Conservation (phyloP, 2,329 filamentous ascomycete genomes). For the Aspergillus sp. region DNA sequence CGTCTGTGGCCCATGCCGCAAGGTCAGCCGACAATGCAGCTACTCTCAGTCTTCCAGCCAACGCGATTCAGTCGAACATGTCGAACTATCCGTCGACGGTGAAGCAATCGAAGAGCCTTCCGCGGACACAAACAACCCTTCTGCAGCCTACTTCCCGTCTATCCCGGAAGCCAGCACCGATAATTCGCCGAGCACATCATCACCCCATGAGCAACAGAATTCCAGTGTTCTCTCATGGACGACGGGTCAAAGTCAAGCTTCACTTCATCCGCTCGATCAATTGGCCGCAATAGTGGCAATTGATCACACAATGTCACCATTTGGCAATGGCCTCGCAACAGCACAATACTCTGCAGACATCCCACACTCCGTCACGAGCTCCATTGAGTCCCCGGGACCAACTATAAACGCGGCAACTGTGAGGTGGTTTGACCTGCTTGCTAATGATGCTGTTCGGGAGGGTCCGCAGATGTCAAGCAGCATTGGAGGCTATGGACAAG, state of each 20-base stretch:
- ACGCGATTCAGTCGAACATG: background rate
- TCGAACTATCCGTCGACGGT: background rate
- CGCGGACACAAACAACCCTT: background rate
- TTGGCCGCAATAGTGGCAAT: background rate
- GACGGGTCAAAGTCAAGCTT: constrained; percentile 5
- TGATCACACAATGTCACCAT: background rate
- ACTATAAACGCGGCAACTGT: constrained; percentile 32
- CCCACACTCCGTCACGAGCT: background rate
- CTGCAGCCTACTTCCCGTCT: background rate
- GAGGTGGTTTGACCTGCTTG: constrained; percentile 49
- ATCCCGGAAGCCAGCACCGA: background rate
- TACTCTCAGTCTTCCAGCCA: background rate
- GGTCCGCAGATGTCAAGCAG: constrained; percentile 1
- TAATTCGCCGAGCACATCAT: constrained; percentile 19
- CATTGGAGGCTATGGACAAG: background rate
- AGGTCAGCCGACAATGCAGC: background rate
- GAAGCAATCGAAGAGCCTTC: background rate
- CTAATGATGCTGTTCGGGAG: constrained; percentile 22
- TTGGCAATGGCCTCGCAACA: constrained; percentile 4
- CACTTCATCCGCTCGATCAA: constrained; percentile 6
- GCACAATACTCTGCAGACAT: background rate
- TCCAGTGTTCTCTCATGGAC: constrained; percentile 10
- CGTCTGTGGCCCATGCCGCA: background rate
- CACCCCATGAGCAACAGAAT: constrained; percentile 24
- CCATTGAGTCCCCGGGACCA: constrained; percentile 11